Base-by-base conservation (phyloP, 139 green algal species). In the Yamagishiella unicocca region DNA sequence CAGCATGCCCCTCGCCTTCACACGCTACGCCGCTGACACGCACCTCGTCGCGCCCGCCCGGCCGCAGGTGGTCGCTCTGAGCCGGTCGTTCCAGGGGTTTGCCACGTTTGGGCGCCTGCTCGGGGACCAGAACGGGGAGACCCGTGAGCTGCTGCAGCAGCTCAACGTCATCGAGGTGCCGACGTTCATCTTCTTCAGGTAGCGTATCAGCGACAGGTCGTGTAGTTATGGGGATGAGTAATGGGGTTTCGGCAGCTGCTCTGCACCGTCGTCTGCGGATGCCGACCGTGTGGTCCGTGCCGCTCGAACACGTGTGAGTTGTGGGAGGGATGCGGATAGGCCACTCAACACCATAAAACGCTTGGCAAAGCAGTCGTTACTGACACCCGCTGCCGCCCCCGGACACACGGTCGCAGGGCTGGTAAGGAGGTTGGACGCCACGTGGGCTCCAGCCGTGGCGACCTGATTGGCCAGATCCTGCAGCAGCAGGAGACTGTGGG, bases 161-260 rank as follows among this genome's bases (percentile, higher is more conserved):
- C 83, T 93, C 31, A 94, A 93, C n/a, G 83, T 97, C 35, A 31
- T 93, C 12, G 93, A 97, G 92, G 95, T 98, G 82, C 96, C 96
- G 31, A 97, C 95, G 22, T 98, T 98, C 87, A 50, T 98, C 0
- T 98, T 98, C 77, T 98, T 95, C 88, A 92, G 88, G 85, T 91
- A 33, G 17, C 3, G 62, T 58, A 58, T 12, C 50, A 17, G 50
- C 17, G 17, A 58, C 50, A 12, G 17, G 50, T 25, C 50, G 50
- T 12, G 50, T 12, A 17, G 12, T 12, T 12, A 17, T 17, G 50
- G 50, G 50, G 50, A 58, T 12, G n/a, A n/a, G n/a, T n/a, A n/a
- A n/a, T n/a, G 50, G 50, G 50, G 50, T 12, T 58, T 58, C 50
- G 12, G 50, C 12, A 25, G 50, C 50, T 58, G 50, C 50, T 58